These are phyloP conservation scores for Ceratocystis colombiana DNA, from an alignment of 2,329 filamentous ascomycete genomes.

Conservation along the genomic window DNA sequence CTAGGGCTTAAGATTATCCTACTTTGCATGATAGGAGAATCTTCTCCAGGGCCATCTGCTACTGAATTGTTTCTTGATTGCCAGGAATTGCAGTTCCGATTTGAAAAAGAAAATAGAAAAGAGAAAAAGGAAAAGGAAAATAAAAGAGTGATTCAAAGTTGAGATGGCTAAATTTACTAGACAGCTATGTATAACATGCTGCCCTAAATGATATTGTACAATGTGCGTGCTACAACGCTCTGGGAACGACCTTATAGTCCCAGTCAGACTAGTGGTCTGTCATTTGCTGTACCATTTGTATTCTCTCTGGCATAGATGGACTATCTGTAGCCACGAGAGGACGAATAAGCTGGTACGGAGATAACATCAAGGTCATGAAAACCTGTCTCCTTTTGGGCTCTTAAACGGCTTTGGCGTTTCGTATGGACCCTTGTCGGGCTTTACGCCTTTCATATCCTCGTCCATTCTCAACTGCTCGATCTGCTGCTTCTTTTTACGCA, in stretches of 20 bases:
- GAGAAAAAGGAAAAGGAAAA: background rate
- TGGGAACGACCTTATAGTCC: background rate
- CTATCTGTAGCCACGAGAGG: background rate
- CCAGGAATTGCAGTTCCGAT: background rate
- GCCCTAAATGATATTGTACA: slow-evolving; percentile 11
- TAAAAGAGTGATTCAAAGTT: background rate
- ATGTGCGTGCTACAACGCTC: background rate
- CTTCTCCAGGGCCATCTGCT: no score
- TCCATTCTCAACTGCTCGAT: slow-evolving; percentile 29
- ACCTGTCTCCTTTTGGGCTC: slow-evolving; percentile 76
- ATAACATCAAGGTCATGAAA: slow-evolving; percentile 43
- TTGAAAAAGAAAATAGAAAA: background rate
- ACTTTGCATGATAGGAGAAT: no score
- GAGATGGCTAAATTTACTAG: background rate
- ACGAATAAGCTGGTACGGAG: background rate
- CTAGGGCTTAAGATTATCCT: no score
- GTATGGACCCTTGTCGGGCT: slow-evolving; percentile 47
- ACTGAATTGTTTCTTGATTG: no score
- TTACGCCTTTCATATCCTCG: slow-evolving; percentile 10
- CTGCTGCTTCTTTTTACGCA: slow-evolving; percentile 52
- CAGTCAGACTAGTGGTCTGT: background rate
- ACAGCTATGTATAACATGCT: background rate
- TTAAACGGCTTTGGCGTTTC: slow-evolving; percentile 67
- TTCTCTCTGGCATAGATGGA: no score
- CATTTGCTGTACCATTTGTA: background rate